Conservation (phyloP, 2,329 filamentous ascomycete genomes). For the Ceratocystis smalleyi region DNA sequence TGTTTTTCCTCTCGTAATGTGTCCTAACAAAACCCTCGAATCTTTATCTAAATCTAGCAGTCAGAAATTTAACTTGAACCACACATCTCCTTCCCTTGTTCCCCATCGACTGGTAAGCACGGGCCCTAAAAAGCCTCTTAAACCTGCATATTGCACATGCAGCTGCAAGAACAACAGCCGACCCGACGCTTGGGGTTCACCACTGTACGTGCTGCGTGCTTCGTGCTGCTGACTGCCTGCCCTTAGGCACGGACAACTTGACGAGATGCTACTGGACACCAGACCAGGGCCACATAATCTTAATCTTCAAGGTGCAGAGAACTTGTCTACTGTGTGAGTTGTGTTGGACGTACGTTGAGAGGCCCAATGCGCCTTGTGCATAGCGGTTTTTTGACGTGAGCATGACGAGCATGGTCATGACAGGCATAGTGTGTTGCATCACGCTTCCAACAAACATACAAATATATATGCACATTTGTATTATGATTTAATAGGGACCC, state of each 20-base stretch:
- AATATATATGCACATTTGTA: background rate
- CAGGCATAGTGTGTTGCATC: background rate
- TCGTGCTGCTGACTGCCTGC: background rate
- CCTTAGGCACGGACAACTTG: background rate
- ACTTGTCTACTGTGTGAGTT: background rate
- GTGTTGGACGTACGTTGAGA: background rate
- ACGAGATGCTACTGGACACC: background rate
- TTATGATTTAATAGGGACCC: background rate
- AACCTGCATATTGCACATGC: background rate
- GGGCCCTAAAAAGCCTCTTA: constrained; percentile 1
- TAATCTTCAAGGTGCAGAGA: background rate
- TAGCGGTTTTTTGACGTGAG: constrained; percentile 1
- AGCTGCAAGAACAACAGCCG: constrained; percentile 1
- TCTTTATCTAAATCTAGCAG: background rate
- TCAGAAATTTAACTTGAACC: background rate
- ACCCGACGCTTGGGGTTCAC: constrained; percentile 1
- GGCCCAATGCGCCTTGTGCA: background rate
- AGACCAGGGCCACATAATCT: background rate
- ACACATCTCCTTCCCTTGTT: background rate
- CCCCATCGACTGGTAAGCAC: background rate
- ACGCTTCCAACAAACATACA: background rate
- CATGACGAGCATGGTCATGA: background rate
- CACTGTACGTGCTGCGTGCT: background rate
- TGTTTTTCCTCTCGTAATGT: background rate
- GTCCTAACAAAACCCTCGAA: background rate